These are phyloP conservation scores for Circinella minor DNA, from an alignment of 371 early-diverging fungal species.

Conservation along the genomic window DNA sequence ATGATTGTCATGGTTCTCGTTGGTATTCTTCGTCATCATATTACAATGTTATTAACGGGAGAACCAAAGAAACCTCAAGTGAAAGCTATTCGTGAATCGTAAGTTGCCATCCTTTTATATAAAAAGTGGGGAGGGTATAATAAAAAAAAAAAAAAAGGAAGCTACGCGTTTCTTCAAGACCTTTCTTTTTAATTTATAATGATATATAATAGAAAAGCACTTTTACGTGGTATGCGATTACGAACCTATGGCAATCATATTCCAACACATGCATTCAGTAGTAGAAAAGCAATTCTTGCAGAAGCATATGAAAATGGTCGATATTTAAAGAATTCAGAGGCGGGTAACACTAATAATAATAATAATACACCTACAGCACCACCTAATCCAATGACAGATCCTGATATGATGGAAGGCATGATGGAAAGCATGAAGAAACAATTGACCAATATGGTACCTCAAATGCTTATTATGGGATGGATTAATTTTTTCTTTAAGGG, in stretches of 20 bases:
- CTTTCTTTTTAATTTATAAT: too few relatives aligned
- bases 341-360: slow-evolving; percentile 43
- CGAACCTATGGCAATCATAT: slow-evolving; percentile 72
- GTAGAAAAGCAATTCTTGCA: slow-evolving; percentile 71
- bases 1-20: slow-evolving; percentile 97
- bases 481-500: slow-evolving; percentile 98
- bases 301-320: slow-evolving; percentile 82
- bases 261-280: slow-evolving; percentile 72
- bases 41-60: slow-evolving; percentile 84
- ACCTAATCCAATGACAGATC: slow-evolving; percentile 88
- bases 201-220: slow-evolving; percentile 61
- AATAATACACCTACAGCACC: slow-evolving; percentile 35
- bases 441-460: slow-evolving; percentile 95
- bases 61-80: slow-evolving; percentile 77
- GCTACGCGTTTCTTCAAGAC: too few relatives aligned
- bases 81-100: slow-evolving; percentile 81
- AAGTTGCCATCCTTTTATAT: slow-evolving; percentile 21
- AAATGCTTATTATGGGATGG: slow-evolving; percentile 98
- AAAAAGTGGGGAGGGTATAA: not conserved
- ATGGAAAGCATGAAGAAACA: slow-evolving; percentile 98
- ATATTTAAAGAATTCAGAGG: slow-evolving; percentile 80
- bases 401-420: slow-evolving; percentile 93
- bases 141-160: not conserved
- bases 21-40: slow-evolving; percentile 84
- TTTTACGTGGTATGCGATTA: slow-evolving; percentile 75